A percentile compares a stretch with the other conserved stretches of the same genome.
Evolutionary conservation across 2,329 filamentous ascomycete species (phyloP).

Genomic region (Paecilomyces variotii): DNA sequence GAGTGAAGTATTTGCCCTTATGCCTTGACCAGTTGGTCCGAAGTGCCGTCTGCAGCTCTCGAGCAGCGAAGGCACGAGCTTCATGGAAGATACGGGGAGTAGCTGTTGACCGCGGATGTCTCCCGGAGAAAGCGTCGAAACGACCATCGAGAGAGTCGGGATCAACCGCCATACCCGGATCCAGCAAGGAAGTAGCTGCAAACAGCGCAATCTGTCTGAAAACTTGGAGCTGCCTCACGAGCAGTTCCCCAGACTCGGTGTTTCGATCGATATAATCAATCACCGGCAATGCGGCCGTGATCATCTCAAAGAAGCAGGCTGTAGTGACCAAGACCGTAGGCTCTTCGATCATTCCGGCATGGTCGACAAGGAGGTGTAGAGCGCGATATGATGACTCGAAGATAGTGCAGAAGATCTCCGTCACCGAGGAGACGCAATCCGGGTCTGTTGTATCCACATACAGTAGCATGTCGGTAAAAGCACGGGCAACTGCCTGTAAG

Average conservation of each 20-base stretch:
- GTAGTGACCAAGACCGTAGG: constrained; percentile 32
- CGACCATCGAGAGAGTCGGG: constrained; percentile 1
- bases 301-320: constrained; percentile 32
- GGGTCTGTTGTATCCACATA: constrained; percentile 37
- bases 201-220: constrained; percentile 34
- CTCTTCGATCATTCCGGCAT: constrained; percentile 28
- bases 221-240: constrained; percentile 27
- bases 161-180: constrained; percentile 8
- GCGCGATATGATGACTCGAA: constrained; percentile 31
- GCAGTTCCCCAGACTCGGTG: constrained; percentile 14
- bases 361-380: constrained; percentile 27
- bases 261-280: constrained; percentile 42
- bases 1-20: constrained; percentile 40
- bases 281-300: constrained; percentile 32
- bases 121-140: constrained; percentile 1
- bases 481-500: constrained; percentile 38
- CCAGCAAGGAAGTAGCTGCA: constrained; percentile 18
- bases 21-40: constrained; percentile 40
- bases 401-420: constrained; percentile 29
- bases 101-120: background rate
- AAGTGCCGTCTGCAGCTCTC: constrained; percentile 38
- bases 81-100: constrained; percentile 13
- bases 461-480: constrained; percentile 38
- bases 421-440: constrained; percentile 27
- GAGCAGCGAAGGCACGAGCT: constrained; percentile 25